A percentile compares a stretch with the other conserved stretches of the same genome.
Evolutionary conservation across 495 filamentous ascomycete genomes (phyloP).

Genomic region (Penicillium riverlandense): DNA sequence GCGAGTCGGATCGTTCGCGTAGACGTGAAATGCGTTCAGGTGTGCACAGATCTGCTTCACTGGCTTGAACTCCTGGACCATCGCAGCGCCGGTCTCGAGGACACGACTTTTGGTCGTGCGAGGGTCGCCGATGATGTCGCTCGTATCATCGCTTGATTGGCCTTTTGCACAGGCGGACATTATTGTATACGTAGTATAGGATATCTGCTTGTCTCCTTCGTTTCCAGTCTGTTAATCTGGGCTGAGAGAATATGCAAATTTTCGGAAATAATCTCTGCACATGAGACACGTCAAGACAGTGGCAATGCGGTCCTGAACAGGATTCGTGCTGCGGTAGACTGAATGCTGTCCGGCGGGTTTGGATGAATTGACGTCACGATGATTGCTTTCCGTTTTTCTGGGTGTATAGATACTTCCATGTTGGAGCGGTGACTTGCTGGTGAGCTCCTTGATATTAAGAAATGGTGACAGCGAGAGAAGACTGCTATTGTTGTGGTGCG

Average conservation of each 20-base stretch:
- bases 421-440: neutral
- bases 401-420: neutral
- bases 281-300: too few species aligned
- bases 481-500: too few species aligned
- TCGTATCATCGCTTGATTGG: conserved; percentile 8
- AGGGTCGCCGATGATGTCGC: conserved; percentile 41
- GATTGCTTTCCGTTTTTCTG: neutral
- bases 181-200: neutral
- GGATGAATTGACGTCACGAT: neutral
- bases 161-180: conserved; percentile 3
- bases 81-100: conserved; percentile 57
- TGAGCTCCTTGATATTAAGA: too few species aligned
- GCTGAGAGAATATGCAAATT: too few species aligned
- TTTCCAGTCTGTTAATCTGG: too few species aligned
- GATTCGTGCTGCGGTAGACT: too few species aligned
- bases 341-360: neutral
- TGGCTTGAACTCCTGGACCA: conserved; percentile 64
- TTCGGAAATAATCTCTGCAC: too few species aligned
- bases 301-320: too few species aligned
- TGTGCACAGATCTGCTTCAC: conserved; percentile 74
- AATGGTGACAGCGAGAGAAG: too few species aligned
- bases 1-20: conserved; percentile 59
- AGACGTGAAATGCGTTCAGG: conserved; percentile 80
- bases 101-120: conserved; percentile 49
- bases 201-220: neutral